Conservation (phyloP, 2,329 filamentous ascomycete genomes). For the Colletotrichum limetticola region DNA sequence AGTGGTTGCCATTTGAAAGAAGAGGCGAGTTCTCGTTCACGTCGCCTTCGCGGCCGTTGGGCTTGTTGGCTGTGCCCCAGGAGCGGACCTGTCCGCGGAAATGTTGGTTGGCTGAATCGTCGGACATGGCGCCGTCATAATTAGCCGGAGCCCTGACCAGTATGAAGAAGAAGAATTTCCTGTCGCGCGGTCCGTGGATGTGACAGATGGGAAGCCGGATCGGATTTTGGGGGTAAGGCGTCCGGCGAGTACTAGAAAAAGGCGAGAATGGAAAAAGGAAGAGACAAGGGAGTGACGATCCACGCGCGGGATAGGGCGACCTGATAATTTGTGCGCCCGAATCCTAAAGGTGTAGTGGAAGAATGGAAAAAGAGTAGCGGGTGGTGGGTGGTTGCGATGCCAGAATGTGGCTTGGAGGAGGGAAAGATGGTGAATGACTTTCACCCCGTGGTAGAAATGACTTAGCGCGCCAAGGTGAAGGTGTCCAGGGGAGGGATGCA, state of each 20-base stretch:
- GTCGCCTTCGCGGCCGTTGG: constrained; percentile 33
- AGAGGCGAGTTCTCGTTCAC: constrained; percentile 55
- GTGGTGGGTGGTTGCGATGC: constrained; percentile 21
- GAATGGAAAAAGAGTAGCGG: constrained; percentile 19
- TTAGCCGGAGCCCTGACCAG: constrained; percentile 39
- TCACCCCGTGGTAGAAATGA: neutral
- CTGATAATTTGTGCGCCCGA: constrained; percentile 11
- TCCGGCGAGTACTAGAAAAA: neutral
- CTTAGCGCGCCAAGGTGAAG: constrained; percentile 24
- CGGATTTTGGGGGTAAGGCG: constrained; percentile 4
- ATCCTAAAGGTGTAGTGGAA: constrained; percentile 4
- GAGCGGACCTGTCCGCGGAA: constrained; percentile 41
- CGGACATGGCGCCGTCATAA: constrained; percentile 45
- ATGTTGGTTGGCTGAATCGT: constrained; percentile 41
- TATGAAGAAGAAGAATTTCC: constrained; percentile 5
- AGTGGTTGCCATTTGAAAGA: constrained; percentile 47
- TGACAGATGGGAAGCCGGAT: neutral
- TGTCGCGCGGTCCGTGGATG: constrained; percentile 1
- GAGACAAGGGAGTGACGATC: constrained; percentile 27
- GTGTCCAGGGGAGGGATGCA: constrained; percentile 19
- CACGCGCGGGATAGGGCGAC: constrained; percentile 21
- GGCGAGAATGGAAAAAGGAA: constrained; percentile 24
- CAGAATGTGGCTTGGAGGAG: constrained; percentile 27
- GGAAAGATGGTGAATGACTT: constrained; percentile 18
- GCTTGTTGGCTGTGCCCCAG: constrained; percentile 39